Conservation (phyloP, 805 yeast species). For the Wickerhamomyces strasburgensis region DNA sequence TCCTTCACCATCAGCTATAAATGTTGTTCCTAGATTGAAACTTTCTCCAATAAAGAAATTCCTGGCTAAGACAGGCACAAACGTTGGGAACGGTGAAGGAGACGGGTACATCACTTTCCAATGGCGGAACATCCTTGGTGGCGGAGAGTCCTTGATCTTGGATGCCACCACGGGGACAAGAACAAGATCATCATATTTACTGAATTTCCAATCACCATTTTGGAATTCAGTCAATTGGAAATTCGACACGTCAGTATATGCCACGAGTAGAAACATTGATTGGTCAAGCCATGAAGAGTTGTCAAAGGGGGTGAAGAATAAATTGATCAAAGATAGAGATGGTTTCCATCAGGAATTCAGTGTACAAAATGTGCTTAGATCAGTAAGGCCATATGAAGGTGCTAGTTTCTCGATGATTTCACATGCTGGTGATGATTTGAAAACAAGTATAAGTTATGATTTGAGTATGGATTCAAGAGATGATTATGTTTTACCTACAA, state of each 20-base stretch:
- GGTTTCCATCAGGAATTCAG: constrained; percentile 45
- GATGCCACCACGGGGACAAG: constrained; percentile 59
- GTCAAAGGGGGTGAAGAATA: constrained; percentile 37
- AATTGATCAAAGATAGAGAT: constrained; percentile 22
- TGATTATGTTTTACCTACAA: constrained; percentile 36
- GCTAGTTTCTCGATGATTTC: constrained; percentile 48
- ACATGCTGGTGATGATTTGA: constrained; percentile 58
- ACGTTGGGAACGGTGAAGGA: constrained; percentile 95
- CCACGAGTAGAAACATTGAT: constrained; percentile 44
- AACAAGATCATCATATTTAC: constrained; percentile 49
- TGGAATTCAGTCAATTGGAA: constrained; percentile 45
- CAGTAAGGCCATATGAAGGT: constrained; percentile 22
- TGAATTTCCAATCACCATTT: constrained; percentile 48
- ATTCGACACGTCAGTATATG: constrained; percentile 46
- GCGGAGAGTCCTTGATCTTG: constrained; percentile 56
- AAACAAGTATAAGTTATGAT: constrained; percentile 45
- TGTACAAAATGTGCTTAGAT: constrained; percentile 40
- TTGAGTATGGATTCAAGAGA: constrained; percentile 38
- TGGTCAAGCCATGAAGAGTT: constrained; percentile 54
- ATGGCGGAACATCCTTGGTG: constrained; percentile 55
- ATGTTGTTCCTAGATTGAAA: constrained; percentile 28
- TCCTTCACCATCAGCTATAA: constrained; percentile 6
- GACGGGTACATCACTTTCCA: constrained; percentile 84
- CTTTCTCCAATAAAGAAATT: constrained; percentile 60
- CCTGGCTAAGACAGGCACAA: constrained; percentile 88